Base-by-base conservation (phyloP, 768 basidiomycete genomes). In the Boletus tomentosulus region DNA sequence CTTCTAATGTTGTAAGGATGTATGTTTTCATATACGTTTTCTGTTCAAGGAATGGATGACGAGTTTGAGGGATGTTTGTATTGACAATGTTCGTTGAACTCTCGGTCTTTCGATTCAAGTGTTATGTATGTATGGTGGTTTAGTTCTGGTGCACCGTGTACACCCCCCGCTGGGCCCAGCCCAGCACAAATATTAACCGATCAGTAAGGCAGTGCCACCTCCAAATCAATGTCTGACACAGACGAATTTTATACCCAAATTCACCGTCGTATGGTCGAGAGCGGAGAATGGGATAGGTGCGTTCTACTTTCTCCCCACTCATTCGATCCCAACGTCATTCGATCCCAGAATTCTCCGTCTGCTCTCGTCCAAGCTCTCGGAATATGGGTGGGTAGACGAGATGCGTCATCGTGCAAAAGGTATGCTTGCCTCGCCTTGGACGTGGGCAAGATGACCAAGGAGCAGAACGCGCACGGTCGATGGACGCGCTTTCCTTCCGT, bases 1-100 rank as follows among this genome's bases (percentile, higher is more conserved):
- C 13, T 47, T 31, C 10, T 53, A 38, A 45, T 58, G 46, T 42
- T 46, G 35, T 48, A 28, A 13, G n/a, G 25, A 27, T 39, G 41
- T 24, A 53, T 51, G 33, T 25, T 48, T 56, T 46, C 41, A 13
- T 55, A 16, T 33, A n/a, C 51, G 30, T 34, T 46, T 59, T 46
- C 11, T 41, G 10, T 31, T 47, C 37, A 39, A 33, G 12, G 31
- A 33, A 11, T 12, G 12, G 31, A 33, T 11, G 31, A 12, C 5
- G 31, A 31, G 9, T 31, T 31, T 10, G 8, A 28, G 16, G 34
- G 12, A 37, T 15, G 33, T 13, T 11, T 33, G 31, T 37, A n/a
- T n/a, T 37, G 11, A 10, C 30, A 31, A 31, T 31, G 13, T 12
- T 34, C 33, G 11, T 12, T 34, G 11, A 15, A n/a, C 12, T n/a